phyloP scores from a whole-genome alignment of 2,329 filamentous ascomycete genomes.

The Catunica adiposa region DNA sequence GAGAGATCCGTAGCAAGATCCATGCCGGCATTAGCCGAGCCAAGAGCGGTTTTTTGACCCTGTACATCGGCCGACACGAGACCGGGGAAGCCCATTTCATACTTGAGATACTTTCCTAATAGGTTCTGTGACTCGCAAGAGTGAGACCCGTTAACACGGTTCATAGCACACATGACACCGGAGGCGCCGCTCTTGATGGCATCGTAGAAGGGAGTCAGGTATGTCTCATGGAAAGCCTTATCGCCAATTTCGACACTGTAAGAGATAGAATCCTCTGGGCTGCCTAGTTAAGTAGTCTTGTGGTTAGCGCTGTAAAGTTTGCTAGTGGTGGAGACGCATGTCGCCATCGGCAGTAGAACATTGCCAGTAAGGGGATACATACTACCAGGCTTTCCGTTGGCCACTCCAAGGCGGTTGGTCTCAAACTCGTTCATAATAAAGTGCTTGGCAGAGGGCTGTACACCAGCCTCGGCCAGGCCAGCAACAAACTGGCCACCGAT shows the following conservation, averaged over 20 bases:
- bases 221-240: conserved; percentile 43
- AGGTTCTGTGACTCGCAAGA: conserved; percentile 52
- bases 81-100: conserved; percentile 43
- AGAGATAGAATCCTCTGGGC: conserved; percentile 45
- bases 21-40: conserved; percentile 45
- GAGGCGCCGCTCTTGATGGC: conserved; percentile 44
- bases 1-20: conserved; percentile 64
- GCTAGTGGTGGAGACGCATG: conserved; percentile 20
- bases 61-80: conserved; percentile 53
- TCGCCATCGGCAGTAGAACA: conserved; percentile 33
- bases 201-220: conserved; percentile 55
- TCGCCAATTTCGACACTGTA: conserved; percentile 44
- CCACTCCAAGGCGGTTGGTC: conserved; percentile 37
- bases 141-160: conserved; percentile 55
- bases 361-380: background rate
- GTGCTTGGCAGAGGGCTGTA: conserved; percentile 37
- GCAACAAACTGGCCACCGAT: conserved; percentile 23
- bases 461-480: conserved; percentile 23
- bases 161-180: conserved; percentile 47
- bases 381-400: conserved; percentile 16
- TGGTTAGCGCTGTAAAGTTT: conserved; percentile 19
- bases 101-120: conserved; percentile 50
- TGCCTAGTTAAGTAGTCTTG: conserved; percentile 31
- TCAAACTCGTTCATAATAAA: conserved; percentile 67
- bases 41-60: conserved; percentile 48